These are phyloP conservation scores for Bacterosira constricta DNA, from an alignment of 108 stramenopile species.

Conservation along the genomic window DNA sequence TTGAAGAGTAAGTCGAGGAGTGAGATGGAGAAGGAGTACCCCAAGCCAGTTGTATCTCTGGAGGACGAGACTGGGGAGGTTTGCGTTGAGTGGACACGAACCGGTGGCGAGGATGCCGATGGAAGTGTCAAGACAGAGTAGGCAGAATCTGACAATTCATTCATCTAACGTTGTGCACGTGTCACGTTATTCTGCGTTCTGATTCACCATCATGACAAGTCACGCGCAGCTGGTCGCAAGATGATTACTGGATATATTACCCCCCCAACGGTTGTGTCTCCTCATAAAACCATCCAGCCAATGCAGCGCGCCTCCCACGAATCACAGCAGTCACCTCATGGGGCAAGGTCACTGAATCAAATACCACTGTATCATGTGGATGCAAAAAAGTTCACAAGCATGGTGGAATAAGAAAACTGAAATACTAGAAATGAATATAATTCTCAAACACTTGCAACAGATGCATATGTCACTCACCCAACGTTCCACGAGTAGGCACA, in stretches of 20 bases:
- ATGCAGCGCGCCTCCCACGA: slow-evolving; percentile 26
- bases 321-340: slow-evolving; percentile 50
- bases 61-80: slow-evolving; percentile 1
- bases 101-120: neutral
- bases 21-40: slow-evolving; percentile 4
- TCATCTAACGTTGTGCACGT: too few relatives aligned
- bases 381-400: too few relatives aligned
- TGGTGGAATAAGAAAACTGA: too few relatives aligned
- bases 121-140: too few relatives aligned
- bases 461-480: too few relatives aligned
- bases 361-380: too few relatives aligned
- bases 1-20: neutral
- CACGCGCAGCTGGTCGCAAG: too few relatives aligned
- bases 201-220: too few relatives aligned
- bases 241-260: neutral
- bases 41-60: slow-evolving; percentile 3
- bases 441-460: too few relatives aligned
- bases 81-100: neutral
- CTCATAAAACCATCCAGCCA: slow-evolving; percentile 66
- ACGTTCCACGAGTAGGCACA: slow-evolving; percentile 34
- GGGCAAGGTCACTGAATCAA: slow-evolving; percentile 60
- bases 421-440: too few relatives aligned
- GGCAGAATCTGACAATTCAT: too few relatives aligned
- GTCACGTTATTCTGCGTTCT: too few relatives aligned
- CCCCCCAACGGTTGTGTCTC: slow-evolving; percentile 39